Conservation (phyloP, 805 yeast genomes). For the Pachysolen tannophilus region DNA sequence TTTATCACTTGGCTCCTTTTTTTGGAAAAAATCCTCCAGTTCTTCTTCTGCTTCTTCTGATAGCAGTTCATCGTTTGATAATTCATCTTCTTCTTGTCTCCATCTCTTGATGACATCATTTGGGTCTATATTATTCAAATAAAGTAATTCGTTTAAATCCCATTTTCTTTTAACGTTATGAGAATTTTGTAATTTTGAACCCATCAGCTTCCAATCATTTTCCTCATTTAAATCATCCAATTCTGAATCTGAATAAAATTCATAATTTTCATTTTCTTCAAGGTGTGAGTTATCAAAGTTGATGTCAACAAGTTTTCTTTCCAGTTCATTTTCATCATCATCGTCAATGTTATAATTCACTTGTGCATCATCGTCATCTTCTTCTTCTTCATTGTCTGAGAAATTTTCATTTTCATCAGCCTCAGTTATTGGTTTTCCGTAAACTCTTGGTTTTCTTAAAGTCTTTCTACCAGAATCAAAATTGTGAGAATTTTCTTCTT, state of each 20-base stretch:
- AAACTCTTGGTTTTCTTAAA: constrained; percentile 54
- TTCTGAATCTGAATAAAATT: constrained; percentile 46
- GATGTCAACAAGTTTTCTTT: constrained; percentile 36
- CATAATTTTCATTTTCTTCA: constrained; percentile 27
- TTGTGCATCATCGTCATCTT: constrained; percentile 25
- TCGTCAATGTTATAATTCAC: too few relatives aligned
- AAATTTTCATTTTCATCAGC: constrained; percentile 36
- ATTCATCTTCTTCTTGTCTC: constrained; percentile 45
- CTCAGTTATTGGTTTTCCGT: constrained; percentile 43
- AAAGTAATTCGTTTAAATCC: constrained; percentile 77
- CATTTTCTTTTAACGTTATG: constrained; percentile 42
- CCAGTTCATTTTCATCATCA: constrained; percentile 30
- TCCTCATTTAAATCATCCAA: constrained; percentile 32
- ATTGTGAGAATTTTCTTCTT: constrained; percentile 27
- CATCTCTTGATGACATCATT: constrained; percentile 65
- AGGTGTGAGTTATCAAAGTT: constrained; percentile 32
- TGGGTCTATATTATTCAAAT: constrained; percentile 72
- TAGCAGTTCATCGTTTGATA: constrained; percentile 28
- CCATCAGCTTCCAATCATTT: constrained; percentile 39
- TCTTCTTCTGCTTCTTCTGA: constrained; percentile 35
- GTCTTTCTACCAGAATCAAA: constrained; percentile 62
- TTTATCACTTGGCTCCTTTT: constrained; percentile 29
- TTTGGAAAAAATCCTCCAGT: constrained; percentile 53
- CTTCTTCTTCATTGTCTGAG: constrained; percentile 33
- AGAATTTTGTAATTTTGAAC: constrained; percentile 51